phyloP scores from a whole-genome alignment of 176 grass and related monocot genomes.

The Saccharum officinarum region DNA sequence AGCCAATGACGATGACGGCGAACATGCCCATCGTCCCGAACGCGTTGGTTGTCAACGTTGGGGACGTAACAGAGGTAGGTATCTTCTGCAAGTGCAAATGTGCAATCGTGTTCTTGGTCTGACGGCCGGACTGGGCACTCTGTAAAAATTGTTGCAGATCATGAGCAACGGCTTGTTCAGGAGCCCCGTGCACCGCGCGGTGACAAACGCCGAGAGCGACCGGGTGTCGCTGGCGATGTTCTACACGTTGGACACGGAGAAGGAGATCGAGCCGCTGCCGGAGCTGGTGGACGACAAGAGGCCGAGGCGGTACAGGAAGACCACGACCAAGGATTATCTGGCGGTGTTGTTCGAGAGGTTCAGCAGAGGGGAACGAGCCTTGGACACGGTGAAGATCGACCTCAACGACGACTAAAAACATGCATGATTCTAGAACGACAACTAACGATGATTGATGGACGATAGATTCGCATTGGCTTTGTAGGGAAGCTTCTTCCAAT shows the following conservation, averaged over 20 bases:
- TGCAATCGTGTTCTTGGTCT: neutral
- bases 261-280: slow-evolving; percentile 35
- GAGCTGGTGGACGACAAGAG: slow-evolving; percentile 33
- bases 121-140: neutral
- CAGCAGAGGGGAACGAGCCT: slow-evolving; percentile 7
- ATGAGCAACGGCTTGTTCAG: neutral
- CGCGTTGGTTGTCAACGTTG: slow-evolving; percentile 44
- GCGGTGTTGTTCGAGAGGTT: slow-evolving; percentile 15
- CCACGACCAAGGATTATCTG: slow-evolving; percentile 35
- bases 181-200: slow-evolving; percentile 51
- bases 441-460: too few relatives aligned
- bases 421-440: neutral
- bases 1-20: neutral
- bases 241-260: slow-evolving; percentile 36
- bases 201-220: slow-evolving; percentile 10
- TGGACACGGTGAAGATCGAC: slow-evolving; percentile 40
- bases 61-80: too few relatives aligned
- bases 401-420: neutral
- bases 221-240: slow-evolving; percentile 55
- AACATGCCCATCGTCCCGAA: slow-evolving; percentile 43
- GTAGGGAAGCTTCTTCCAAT: too few relatives aligned
- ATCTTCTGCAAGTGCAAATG: too few relatives aligned
- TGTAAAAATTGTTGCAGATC: slow-evolving; percentile 32
- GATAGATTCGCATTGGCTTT: too few relatives aligned
- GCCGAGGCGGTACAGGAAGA: slow-evolving; percentile 42